phyloP scores from a whole-genome alignment of 148 eudicot genomes.

The Vaccinium darrowii region DNA sequence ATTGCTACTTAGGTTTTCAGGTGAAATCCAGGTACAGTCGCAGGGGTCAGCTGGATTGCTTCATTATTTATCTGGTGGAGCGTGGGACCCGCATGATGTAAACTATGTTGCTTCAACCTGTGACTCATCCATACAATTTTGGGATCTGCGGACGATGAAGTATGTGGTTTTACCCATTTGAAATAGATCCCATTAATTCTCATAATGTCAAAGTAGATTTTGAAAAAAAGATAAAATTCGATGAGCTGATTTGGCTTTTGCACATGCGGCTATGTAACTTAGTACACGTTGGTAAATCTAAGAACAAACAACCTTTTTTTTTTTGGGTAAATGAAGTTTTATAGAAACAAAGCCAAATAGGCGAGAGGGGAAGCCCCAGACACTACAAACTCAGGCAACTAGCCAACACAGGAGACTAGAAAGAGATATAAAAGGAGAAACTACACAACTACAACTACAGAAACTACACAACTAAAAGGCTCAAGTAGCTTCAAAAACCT shows the following conservation, averaged over 20 bases:
- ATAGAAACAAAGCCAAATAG: too few relatives aligned
- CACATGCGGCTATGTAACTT: neutral
- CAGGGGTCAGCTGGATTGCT: slow-evolving; percentile 94
- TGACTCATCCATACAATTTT: slow-evolving; percentile 82
- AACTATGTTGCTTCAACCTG: slow-evolving; percentile 73
- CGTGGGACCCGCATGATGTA: slow-evolving; percentile 94
- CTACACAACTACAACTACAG: too few relatives aligned
- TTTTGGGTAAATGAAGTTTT: too few relatives aligned
- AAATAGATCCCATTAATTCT: neutral
- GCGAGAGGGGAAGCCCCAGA: too few relatives aligned
- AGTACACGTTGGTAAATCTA: neutral
- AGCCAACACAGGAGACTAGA: too few relatives aligned
- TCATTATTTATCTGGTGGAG: slow-evolving; percentile 84
- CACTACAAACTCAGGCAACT: too few relatives aligned
- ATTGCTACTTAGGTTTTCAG: slow-evolving; percentile 56
- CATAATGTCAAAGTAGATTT: slow-evolving; percentile 5
- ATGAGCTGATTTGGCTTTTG: slow-evolving; percentile 6
- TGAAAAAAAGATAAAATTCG: neutral
- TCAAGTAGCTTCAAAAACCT: too few relatives aligned
- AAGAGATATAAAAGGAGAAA: too few relatives aligned
- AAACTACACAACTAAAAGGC: too few relatives aligned
- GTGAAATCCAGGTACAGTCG: slow-evolving; percentile 74
- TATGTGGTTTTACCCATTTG: slow-evolving; percentile 32
- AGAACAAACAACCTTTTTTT: neutral
- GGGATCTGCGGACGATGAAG: slow-evolving; percentile 97